phyloP scores from a whole-genome alignment of 2,329 filamentous ascomycete species.

The Paecilomyces niveus region DNA sequence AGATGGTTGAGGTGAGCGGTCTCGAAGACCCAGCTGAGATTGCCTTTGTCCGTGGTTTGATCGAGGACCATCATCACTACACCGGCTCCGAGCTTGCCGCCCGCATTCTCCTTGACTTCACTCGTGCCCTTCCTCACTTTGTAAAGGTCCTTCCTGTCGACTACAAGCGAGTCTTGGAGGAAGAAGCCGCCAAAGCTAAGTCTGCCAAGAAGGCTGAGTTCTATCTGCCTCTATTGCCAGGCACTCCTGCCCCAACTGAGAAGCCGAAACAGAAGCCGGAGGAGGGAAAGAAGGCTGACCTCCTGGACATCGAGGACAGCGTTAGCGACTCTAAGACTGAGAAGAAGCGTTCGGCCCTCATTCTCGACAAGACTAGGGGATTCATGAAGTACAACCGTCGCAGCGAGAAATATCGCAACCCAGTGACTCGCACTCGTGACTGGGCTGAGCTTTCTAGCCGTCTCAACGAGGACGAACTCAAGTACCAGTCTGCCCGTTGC shows the following conservation, averaged over 20 bases:
- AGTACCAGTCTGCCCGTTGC: slow-evolving; percentile 92
- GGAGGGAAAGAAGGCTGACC: slow-evolving; percentile 59
- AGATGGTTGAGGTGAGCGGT: slow-evolving; percentile 88
- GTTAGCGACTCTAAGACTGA: slow-evolving; percentile 75
- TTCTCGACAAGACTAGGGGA: slow-evolving; percentile 93
- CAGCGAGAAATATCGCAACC: slow-evolving; percentile 83
- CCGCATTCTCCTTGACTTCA: slow-evolving; percentile 91
- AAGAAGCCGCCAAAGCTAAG: slow-evolving; percentile 78
- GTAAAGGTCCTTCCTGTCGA: slow-evolving; percentile 90
- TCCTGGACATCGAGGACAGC: slow-evolving; percentile 86
- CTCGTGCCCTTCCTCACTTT: slow-evolving; percentile 79
- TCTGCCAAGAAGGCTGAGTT: slow-evolving; percentile 80
- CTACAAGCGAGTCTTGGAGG: slow-evolving; percentile 86
- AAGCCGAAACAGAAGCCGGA: slow-evolving; percentile 55
- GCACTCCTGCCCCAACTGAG: slow-evolving; percentile 46
- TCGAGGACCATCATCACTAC: slow-evolving; percentile 97
- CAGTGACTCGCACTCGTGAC: slow-evolving; percentile 78
- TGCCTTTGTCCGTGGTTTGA: slow-evolving; percentile 79
- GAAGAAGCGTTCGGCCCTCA: slow-evolving; percentile 81
- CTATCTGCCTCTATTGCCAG: slow-evolving; percentile 68
- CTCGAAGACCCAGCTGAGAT: slow-evolving; percentile 83
- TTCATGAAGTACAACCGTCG: slow-evolving; percentile 97
- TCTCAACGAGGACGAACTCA: slow-evolving; percentile 87
- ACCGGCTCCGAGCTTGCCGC: slow-evolving; percentile 92
- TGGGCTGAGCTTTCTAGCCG: slow-evolving; percentile 87